phyloP scores from a whole-genome alignment of 2,329 filamentous ascomycete genomes.

The Aspergillus jensenii region DNA sequence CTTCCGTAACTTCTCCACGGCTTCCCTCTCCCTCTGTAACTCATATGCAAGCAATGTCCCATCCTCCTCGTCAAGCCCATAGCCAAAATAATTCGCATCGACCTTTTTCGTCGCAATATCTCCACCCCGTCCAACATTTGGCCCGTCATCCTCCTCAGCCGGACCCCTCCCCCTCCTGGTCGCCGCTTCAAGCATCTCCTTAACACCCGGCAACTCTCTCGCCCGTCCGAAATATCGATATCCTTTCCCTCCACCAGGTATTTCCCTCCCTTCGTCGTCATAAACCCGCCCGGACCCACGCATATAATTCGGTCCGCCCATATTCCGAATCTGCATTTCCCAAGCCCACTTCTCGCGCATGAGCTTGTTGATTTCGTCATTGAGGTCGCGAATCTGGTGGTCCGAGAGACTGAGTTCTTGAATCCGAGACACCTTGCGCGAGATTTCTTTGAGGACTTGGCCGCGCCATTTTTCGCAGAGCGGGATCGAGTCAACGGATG shows the following conservation, averaged over 20 bases:
- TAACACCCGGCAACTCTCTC: slow-evolving; percentile 86
- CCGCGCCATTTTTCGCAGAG: slow-evolving; percentile 97
- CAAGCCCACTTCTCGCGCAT: slow-evolving; percentile 99
- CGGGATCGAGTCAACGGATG: slow-evolving; percentile 78
- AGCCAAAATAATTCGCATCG: slow-evolving; percentile 94
- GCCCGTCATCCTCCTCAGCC: slow-evolving; percentile 66
- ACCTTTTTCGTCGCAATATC: slow-evolving; percentile 63
- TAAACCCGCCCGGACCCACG: slow-evolving; percentile 68
- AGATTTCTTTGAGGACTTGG: slow-evolving; percentile 95
- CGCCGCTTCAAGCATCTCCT: slow-evolving; percentile 89
- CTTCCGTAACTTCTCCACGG: slow-evolving; percentile 66
- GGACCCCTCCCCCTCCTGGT: slow-evolving; percentile 62
- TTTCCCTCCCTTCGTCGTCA: slow-evolving; percentile 71
- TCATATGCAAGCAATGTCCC: slow-evolving; percentile 79
- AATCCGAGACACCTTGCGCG: slow-evolving; percentile 93
- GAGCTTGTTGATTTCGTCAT: slow-evolving; percentile 98
- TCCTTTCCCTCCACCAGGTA: slow-evolving; percentile 73
- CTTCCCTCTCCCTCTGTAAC: slow-evolving; percentile 77
- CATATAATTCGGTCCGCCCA: slow-evolving; percentile 98
- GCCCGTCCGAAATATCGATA: slow-evolving; percentile 95
- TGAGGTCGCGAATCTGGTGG: slow-evolving; percentile 95
- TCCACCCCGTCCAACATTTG: slow-evolving; percentile 49
- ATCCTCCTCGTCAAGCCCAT: slow-evolving; percentile 89
- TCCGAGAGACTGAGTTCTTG: slow-evolving; percentile 89
- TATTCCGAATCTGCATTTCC: slow-evolving; percentile 92